Percentiles rank a stretch among this genome's conserved stretches.
Conservation (phyloP, 139 green algal species). For the Tetradesmus obliquus region DNA sequence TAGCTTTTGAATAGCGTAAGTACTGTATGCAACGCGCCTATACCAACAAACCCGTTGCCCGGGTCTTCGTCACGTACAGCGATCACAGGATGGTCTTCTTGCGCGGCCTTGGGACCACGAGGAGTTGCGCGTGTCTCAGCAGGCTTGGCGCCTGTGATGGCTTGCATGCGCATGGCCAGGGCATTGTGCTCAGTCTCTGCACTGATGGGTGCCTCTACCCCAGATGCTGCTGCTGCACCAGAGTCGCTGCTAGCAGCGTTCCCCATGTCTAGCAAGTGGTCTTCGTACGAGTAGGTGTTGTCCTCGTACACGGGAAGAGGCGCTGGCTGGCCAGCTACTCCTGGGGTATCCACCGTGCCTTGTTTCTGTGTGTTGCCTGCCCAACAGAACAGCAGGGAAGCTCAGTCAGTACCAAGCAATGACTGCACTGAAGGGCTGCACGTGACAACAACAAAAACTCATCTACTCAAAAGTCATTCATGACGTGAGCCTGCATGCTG, state of each 20-base stretch:
- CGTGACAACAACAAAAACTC: background rate
- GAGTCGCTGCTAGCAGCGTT: background rate
- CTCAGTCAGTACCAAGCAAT: background rate
- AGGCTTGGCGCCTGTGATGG: slow-evolving; percentile 49
- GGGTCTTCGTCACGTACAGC: background rate
- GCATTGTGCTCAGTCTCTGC: slow-evolving; percentile 29
- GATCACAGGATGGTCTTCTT: background rate
- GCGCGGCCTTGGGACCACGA: slow-evolving; percentile 34
- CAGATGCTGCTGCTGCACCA: background rate
- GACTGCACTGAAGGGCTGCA: background rate
- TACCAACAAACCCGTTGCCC: background rate
- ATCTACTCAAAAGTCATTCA: too few species aligned
- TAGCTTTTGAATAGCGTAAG: too few species aligned
- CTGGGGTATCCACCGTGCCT: slow-evolving; percentile 7
- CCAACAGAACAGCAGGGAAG: background rate
- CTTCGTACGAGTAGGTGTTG: slow-evolving; percentile 38
- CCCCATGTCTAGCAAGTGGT: slow-evolving; percentile 40
- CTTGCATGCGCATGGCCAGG: slow-evolving; percentile 21
- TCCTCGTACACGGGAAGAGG: background rate
- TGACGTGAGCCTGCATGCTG: background rate
- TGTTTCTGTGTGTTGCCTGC: too few species aligned
- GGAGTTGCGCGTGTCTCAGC: slow-evolving; percentile 30
- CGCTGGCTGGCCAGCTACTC: background rate
- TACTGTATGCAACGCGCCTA: too few species aligned
- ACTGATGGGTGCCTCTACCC: background rate